Evolutionary conservation across 176 grass and related monocot species (phyloP), one percentile per base, ranked within the genome.

Genomic region (Secale cereale): DNA sequence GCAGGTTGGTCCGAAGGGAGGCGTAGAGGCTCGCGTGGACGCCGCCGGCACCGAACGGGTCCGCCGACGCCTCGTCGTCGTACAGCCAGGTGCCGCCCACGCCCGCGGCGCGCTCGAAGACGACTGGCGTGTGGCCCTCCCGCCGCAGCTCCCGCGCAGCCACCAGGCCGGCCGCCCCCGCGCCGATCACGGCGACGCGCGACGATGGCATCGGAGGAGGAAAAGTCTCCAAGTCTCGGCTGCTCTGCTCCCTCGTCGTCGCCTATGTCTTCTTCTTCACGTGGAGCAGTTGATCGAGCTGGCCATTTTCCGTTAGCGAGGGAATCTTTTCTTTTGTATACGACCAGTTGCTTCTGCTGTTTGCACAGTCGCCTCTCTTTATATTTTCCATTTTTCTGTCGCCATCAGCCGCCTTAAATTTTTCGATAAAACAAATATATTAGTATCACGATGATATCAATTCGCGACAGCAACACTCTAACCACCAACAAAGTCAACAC

Each of bases 1-100:
- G 89, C 17, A 98, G 89, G 80, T 93, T 98, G 41, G 96, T 95
- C 74, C 88, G 88, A 36, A 95, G 93, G 20, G 93, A 95, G 17
- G 79, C 73, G 59, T 98, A 98, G 27, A 98, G 83, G 87, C 93
- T 98, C 30, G 81, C 87, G 61, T 91, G 81, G 74, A 89, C 71
- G 15, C 74, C 87, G 22, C 87, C 77, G 27, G 86, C 72, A 67
- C 87, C 77, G 9, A 95, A 81, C 79, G 69, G 83, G 79, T 98
- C 93, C 41, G 8, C 71, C 13, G 71, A 8, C 11, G 22, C 20
- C 10, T 8, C 17, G 72, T 66, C 61, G 32, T 69, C 28, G 29
- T 57, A 97, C 15, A 90, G 80, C 94, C 94, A 97, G 32, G 78
- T 97, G 59, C 92, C 94, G 0, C 94, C 94, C 22, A 92, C 82